These are phyloP conservation scores for Phytopythium cucurbitacearum DNA, from an alignment of 352 stramenopile species.

Conservation along the genomic window DNA sequence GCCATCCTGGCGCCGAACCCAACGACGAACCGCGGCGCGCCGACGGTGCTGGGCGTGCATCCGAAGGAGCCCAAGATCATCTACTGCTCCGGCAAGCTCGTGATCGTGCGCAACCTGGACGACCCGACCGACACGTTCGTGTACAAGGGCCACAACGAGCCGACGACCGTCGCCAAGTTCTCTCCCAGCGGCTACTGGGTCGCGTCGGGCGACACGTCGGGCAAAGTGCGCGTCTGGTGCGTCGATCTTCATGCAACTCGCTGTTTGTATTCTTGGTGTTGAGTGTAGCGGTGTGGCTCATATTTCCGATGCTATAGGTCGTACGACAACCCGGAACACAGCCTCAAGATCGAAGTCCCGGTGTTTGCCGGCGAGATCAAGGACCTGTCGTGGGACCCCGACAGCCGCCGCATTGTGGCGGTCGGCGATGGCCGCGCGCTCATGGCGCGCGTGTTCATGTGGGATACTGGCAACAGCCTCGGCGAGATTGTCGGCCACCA, in stretches of 20 bases:
- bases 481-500: constrained; percentile 93
- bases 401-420: constrained; percentile 93
- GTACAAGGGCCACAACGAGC: constrained; percentile 94
- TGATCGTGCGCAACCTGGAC: constrained; percentile 87
- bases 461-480: constrained; percentile 95
- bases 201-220: constrained; percentile 84
- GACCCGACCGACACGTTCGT: constrained; percentile 88
- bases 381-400: constrained; percentile 94
- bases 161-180: constrained; percentile 92
- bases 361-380: constrained; percentile 90
- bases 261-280: neutral
- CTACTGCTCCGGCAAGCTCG: constrained; percentile 90
- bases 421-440: constrained; percentile 81
- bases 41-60: constrained; percentile 68
- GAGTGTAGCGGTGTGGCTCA: neutral
- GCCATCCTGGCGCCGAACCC: constrained; percentile 62
- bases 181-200: constrained; percentile 95
- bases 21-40: constrained; percentile 63
- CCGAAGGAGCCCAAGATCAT: constrained; percentile 89
- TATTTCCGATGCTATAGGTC: constrained; percentile 30
- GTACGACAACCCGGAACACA: constrained; percentile 96
- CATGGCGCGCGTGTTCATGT: constrained; percentile 91
- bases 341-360: constrained; percentile 92
- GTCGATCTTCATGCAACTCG: neutral
- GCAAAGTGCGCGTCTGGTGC: constrained; percentile 93